Evolutionary conservation across 2,329 filamentous ascomycete species (phyloP).

Genomic region (Clonostachys rhizophaga): DNA sequence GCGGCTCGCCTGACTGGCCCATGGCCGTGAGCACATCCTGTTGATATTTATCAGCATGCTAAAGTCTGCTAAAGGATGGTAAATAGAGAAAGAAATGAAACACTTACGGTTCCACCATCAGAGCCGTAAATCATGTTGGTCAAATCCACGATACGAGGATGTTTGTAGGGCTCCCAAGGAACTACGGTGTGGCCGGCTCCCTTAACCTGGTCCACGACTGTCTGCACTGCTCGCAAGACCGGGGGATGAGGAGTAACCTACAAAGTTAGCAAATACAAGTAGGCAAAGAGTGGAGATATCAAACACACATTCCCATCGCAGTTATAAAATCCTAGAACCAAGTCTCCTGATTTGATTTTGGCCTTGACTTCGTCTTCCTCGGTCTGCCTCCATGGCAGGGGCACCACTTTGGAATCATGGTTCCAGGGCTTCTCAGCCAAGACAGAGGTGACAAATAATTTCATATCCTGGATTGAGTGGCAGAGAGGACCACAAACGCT

Average conservation of each 20-base stretch:
- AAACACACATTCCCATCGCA: conserved; percentile 32
- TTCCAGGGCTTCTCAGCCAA: conserved; percentile 51
- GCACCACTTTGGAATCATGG: conserved; percentile 50
- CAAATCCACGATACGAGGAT: conserved; percentile 15
- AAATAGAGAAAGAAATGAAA: conserved; percentile 7
- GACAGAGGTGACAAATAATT: conserved; percentile 46
- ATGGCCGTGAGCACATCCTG: conserved; percentile 19
- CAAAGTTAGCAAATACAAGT: conserved; percentile 36
- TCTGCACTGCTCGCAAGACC: conserved; percentile 16
- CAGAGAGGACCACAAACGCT: background rate
- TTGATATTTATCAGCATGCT: background rate
- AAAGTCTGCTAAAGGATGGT: background rate
- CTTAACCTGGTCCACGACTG: conserved; percentile 13
- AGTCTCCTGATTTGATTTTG: conserved; percentile 10
- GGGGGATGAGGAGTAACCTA: conserved; percentile 13
- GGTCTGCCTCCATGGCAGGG: conserved; percentile 47
- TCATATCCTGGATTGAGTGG: conserved; percentile 19
- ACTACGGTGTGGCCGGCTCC: conserved; percentile 18
- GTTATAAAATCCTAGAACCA: conserved; percentile 25
- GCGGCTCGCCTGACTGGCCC: conserved; percentile 24
- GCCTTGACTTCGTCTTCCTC: conserved; percentile 14
- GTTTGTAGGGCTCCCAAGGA: conserved; percentile 21
- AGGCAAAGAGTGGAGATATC: conserved; percentile 59
- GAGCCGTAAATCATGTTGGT: conserved; percentile 16
- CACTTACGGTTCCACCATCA: conserved; percentile 13